A percentile compares a stretch with the other conserved stretches of the same genome.
phyloP scores from a whole-genome alignment of 1,284 basidiomycete genomes.

The Butyriboletus appendiculatus region DNA sequence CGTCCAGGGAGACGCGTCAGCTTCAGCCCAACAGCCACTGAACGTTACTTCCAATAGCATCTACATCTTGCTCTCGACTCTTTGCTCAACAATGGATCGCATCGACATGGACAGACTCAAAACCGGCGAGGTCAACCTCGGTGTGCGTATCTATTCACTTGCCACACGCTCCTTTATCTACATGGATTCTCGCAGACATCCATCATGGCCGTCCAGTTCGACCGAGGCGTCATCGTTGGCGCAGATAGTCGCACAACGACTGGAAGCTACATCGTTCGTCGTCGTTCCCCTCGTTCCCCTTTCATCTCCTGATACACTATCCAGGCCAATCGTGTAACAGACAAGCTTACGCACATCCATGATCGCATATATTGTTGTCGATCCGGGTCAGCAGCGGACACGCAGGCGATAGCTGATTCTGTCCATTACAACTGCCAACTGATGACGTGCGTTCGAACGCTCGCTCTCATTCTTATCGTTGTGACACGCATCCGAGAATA shows the following conservation, averaged over 20 bases:
- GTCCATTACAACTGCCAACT: slow-evolving; percentile 89
- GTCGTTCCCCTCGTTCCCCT: not conserved
- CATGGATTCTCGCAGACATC: slow-evolving; percentile 70
- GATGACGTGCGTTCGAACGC: slow-evolving; percentile 53
- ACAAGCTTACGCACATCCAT: slow-evolving; percentile 96
- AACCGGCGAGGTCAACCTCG: slow-evolving; percentile 92
- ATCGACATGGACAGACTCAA: slow-evolving; percentile 82
- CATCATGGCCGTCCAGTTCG: slow-evolving; percentile 99
- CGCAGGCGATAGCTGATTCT: slow-evolving; percentile 94
- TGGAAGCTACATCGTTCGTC: slow-evolving; percentile 89
- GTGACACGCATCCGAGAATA: slow-evolving; percentile 33
- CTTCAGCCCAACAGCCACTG: slow-evolving; percentile 49
- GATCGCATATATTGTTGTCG: slow-evolving; percentile 99
- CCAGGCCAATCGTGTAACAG: slow-evolving; percentile 96
- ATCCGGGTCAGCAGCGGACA: slow-evolving; percentile 97
- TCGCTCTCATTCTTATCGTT: not conserved
- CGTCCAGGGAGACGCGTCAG: slow-evolving; percentile 63
- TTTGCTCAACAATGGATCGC: slow-evolving; percentile 53
- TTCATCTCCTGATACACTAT: slow-evolving; percentile 1
- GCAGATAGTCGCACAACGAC: slow-evolving; percentile 98
- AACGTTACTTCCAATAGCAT: not conserved
- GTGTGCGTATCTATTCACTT: slow-evolving; percentile 56
- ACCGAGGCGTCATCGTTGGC: slow-evolving; percentile 93
- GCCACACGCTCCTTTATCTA: not conserved
- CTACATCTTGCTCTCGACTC: slow-evolving; percentile 14